Evolutionary conservation across 192 early-diverging fungal genomes (phyloP).

Genomic region (Coemansia sp.): DNA sequence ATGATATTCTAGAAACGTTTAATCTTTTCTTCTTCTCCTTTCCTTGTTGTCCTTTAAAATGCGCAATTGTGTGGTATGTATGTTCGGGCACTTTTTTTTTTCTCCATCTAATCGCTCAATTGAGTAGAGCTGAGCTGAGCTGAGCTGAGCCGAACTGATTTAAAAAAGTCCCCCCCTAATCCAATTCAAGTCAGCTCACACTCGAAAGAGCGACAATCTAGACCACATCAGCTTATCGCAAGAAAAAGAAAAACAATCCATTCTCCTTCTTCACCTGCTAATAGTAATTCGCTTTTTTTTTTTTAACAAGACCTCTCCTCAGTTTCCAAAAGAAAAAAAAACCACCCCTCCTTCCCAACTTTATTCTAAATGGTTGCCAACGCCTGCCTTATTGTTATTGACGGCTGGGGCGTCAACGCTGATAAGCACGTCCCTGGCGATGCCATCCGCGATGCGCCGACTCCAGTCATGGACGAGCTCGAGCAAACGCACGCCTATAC

Average conservation of each 20-base stretch:
- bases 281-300: background rate
- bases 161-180: background rate
- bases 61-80: no score
- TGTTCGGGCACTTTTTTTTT: background rate
- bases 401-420: conserved; percentile 95
- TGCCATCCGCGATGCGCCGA: conserved; percentile 90
- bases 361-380: conserved; percentile 56
- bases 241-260: no score
- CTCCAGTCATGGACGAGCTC: conserved; percentile 90
- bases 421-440: conserved; percentile 76
- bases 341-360: background rate
- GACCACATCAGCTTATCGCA: conserved; percentile 1
- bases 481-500: conserved; percentile 76
- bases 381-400: conserved; percentile 91
- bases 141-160: background rate
- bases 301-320: no score
- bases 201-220: background rate
- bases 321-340: background rate
- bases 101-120: no score
- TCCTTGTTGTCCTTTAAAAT: no score
- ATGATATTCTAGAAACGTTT: conserved; percentile 14
- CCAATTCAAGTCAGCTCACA: background rate
- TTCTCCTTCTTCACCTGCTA: background rate
- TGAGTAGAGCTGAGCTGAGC: background rate
- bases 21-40: background rate